Base-by-base conservation (phyloP, 1,284 basidiomycete genomes). In the Taiwanofungus camphoratus region DNA sequence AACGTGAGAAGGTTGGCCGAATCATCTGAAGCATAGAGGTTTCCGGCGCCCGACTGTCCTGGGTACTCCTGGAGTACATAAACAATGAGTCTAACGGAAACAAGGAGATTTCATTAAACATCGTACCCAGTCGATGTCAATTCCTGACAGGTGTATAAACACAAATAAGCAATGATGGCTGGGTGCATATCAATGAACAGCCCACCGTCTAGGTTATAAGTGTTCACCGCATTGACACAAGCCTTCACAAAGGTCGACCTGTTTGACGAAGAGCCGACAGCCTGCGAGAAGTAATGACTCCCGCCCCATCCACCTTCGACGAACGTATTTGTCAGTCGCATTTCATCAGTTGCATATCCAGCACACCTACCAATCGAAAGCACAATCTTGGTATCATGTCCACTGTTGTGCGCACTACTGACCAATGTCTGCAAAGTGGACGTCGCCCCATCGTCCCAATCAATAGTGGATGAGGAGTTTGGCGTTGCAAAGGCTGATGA, bases 61-160 rank as follows among this genome's bases (percentile, higher is more conserved):
- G 87, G 87, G 58, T 88, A 90, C 69, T 88, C 86, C 77, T 54
- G 43, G 7, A 15, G 16, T 27, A 13, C 5, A n/a, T n/a, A 9
- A n/a, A 19, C 16, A 31, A 22, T 36, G 16, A 5, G 19, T 8
- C 12, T 40, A 19, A 42, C 21, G n/a, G 15, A 11, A 37, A 12
- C n/a, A 12, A 13, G 8, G 6, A 1, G 19, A 18, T 13, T n/a
- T 4, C 18, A 15, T 22, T 4, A 16, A 16, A 29, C 19, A 15
- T 21, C 54, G 24, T 52, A 70, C 72, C 75, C 85, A 89, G 57
- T 90, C 87, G 48, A 89, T 75, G 60, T 89, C 86, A 52, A 90
- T 76, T 8, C 78, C 58, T 60, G 33, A 4, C 8, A 21, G 4
- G 22, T 4, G 23, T 26, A n/a, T 19, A 38, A 16, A 9, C 31